A percentile compares a stretch with the other conserved stretches of the same genome.
These are phyloP conservation scores for Flaveria linearis DNA, from an alignment of 129 eudicot species.

Conservation along the genomic window DNA sequence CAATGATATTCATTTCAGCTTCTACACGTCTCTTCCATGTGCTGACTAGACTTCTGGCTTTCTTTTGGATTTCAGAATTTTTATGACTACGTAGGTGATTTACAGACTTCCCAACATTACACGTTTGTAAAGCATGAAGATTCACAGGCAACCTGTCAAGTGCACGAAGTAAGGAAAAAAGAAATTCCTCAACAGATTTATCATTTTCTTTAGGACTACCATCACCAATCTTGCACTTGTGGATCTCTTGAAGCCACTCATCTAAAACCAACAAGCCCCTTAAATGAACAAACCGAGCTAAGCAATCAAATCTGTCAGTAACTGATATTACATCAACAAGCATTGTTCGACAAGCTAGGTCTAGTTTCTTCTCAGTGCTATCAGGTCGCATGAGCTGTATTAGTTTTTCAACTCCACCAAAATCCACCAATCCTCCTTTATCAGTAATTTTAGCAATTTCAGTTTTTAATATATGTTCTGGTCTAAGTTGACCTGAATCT, in stretches of 20 bases:
- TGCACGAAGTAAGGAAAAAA: conserved; percentile 83
- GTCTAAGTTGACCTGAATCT: conserved; percentile 51
- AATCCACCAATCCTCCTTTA: conserved; percentile 67
- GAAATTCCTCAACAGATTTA: conserved; percentile 82
- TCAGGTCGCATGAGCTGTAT: conserved; percentile 63
- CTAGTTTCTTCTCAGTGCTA: conserved; percentile 44
- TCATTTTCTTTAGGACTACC: conserved; percentile 62
- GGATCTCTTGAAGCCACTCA: conserved; percentile 93
- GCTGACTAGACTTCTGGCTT: conserved; percentile 82
- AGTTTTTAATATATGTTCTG: conserved; percentile 52
- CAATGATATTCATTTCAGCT: conserved; percentile 81
- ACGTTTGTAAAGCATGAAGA: conserved; percentile 78
- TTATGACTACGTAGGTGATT: conserved; percentile 78
- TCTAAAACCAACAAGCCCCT: conserved; percentile 60
- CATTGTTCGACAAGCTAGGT: conserved; percentile 47
- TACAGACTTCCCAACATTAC: conserved; percentile 91
- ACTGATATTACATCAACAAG: conserved; percentile 77
- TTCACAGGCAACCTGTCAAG: conserved; percentile 86
- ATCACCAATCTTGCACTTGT: conserved; percentile 80
- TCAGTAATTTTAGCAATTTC: conserved; percentile 83
- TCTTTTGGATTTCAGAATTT: conserved; percentile 76
- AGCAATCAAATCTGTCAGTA: conserved; percentile 64
- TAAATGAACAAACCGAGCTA: conserved; percentile 56
- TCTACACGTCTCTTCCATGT: conserved; percentile 97
- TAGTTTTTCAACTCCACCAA: conserved; percentile 54